Evolutionary conservation across 2,329 filamentous ascomycete genomes (phyloP).

Genomic region (Sclerotinia sclerotiorum): DNA sequence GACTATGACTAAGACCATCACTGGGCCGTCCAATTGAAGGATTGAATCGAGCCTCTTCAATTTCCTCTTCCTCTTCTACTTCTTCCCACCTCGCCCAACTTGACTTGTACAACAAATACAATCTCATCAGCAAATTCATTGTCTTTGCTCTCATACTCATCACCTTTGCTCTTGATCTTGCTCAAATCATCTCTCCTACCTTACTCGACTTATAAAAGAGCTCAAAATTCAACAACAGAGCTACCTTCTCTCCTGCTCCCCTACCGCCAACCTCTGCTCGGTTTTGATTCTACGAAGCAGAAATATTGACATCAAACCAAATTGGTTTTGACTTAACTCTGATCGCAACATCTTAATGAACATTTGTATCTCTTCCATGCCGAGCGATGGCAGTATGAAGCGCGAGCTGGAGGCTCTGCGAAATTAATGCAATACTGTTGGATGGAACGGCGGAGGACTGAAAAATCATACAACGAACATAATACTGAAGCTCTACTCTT

Average conservation of each 20-base stretch:
- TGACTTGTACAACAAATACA: not conserved
- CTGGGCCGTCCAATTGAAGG: too few relatives aligned
- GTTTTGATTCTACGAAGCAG: not conserved
- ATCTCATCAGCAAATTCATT: not conserved
- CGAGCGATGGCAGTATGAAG: not conserved
- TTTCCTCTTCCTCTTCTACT: not conserved
- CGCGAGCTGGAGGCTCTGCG: not conserved
- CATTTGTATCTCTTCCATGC: not conserved
- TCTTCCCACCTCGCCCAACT: not conserved
- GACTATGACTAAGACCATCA: not conserved
- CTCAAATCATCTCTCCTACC: not conserved
- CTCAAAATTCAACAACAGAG: not conserved
- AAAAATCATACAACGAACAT: not conserved
- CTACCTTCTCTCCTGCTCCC: not conserved
- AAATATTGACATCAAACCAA: not conserved
- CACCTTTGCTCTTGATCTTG: not conserved
- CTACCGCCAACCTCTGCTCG: not conserved
- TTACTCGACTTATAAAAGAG: not conserved
- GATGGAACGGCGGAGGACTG: not conserved
- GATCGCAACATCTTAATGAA: not conserved
- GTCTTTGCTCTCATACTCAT: not conserved
- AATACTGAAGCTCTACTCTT: not conserved
- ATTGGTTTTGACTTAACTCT: not conserved
- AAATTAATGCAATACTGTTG: not conserved
- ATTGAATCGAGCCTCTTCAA: too few relatives aligned